Conservation (phyloP, 192 early-diverging fungal species). For the Mortierella alpina region DNA sequence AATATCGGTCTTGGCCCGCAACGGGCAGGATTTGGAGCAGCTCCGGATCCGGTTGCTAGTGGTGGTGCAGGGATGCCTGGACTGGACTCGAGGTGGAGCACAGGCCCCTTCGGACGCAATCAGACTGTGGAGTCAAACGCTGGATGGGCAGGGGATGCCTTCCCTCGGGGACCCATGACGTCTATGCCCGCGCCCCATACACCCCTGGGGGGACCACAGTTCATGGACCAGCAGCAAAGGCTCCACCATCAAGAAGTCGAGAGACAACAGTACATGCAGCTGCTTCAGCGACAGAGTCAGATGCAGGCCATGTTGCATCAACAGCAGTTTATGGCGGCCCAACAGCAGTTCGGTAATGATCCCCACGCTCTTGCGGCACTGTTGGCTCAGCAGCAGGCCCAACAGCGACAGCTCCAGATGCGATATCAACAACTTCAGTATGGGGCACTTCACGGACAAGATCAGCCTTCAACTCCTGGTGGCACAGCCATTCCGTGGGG, state of each 20-base stretch:
- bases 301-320: slow-evolving; percentile 54
- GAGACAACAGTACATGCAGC: slow-evolving; percentile 48
- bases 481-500: slow-evolving; percentile 47
- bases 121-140: slow-evolving; percentile 8
- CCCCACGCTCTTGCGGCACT: slow-evolving; percentile 40
- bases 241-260: slow-evolving; percentile 55
- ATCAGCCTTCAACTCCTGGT: slow-evolving; percentile 24
- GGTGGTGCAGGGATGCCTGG: slow-evolving; percentile 4
- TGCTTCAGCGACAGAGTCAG: slow-evolving; percentile 40
- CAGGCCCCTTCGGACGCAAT: slow-evolving; percentile 13
- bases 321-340: slow-evolving; percentile 51
- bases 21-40: slow-evolving; percentile 10
- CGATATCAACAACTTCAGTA: slow-evolving; percentile 44
- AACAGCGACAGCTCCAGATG: slow-evolving; percentile 50
- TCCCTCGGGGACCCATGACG: slow-evolving; percentile 22
- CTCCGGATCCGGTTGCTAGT: slow-evolving; percentile 10
- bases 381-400: slow-evolving; percentile 39
- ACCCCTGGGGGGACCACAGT: slow-evolving; percentile 31
- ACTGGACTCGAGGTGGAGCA: slow-evolving; percentile 30
- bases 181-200: slow-evolving; percentile 32
- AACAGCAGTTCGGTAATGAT: slow-evolving; percentile 47
- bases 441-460: slow-evolving; percentile 23
- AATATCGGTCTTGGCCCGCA: slow-evolving; percentile 36
- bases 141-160: slow-evolving; percentile 41
- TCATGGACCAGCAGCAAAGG: slow-evolving; percentile 39